Conservation (phyloP, 257 asterid genomes). For the Rhazya stricta region DNA sequence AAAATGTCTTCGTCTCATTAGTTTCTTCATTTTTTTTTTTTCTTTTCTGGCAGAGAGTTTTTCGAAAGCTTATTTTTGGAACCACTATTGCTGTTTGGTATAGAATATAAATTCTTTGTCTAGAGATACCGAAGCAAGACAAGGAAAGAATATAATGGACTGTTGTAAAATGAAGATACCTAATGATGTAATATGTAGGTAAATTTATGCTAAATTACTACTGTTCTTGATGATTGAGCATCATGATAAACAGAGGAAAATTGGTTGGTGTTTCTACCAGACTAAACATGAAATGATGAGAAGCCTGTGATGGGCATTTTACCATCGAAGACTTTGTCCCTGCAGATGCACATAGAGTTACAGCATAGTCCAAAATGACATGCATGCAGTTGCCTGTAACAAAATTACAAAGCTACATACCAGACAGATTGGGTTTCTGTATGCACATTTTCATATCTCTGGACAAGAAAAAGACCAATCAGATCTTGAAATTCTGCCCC, state of each 20-base stretch:
- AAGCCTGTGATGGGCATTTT: neutral
- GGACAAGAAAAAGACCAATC: conserved; percentile 15
- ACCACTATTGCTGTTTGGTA: neutral
- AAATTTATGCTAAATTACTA: neutral
- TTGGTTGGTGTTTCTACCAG: neutral
- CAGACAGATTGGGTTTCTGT: conserved; percentile 12
- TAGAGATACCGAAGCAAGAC: neutral
- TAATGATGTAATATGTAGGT: neutral
- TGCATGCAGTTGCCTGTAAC: conserved; percentile 10
- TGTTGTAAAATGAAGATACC: neutral
- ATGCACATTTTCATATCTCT: conserved; percentile 10
- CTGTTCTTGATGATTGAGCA: neutral
- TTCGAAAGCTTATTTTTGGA: neutral
- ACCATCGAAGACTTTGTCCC: neutral
- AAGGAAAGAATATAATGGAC: neutral
- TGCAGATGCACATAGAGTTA: neutral
- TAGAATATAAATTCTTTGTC: neutral
- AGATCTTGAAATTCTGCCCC: conserved; percentile 21
- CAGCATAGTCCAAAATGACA: conserved; percentile 14
- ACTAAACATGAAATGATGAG: neutral
- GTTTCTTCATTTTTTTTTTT: too few species aligned
- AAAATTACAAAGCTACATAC: conserved; percentile 13
- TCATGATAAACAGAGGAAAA: neutral
- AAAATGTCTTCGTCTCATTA: neutral
- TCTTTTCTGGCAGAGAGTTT: neutral